Evolutionary conservation across 1,284 basidiomycete genomes (phyloP), one percentile per base, ranked within the genome.

Genomic region (Trichosporon sp.): DNA sequence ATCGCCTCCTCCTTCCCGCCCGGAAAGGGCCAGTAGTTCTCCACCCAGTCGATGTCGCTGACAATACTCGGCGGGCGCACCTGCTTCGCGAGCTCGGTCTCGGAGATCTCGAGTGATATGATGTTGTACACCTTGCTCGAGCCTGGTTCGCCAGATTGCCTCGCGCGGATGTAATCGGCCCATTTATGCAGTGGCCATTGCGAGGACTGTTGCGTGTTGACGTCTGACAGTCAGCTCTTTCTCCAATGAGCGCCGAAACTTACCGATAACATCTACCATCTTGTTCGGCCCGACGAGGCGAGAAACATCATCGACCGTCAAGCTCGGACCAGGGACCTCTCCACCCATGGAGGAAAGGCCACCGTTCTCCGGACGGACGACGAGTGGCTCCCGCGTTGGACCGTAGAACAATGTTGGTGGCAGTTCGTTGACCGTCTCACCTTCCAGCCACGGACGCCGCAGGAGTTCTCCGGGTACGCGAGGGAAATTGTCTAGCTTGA

Each of bases 1-100:
- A 68, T 70, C 4, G 66, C 69, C 37, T 68, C 71, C n/a, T 70
- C 69, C 71, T 78, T 79, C 0, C 75, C 78, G 10, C 68, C 73
- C 1, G 74, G 70, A 67, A 82, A 82, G 35, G 79, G 94, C 96
- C 96, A 99, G 81, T 91, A 93, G 76, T 91, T 93, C 79, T 97
- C 94, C 10, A 98, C 96, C 96, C 96, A 99, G 78, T 98, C 96
- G 73, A 97, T 83, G 71, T 98, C 93, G 72, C 92, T 88, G 21
- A 96, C 94, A 26, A 96, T 82, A 70, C 88, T 88, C 0, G 96
- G 96, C 6, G 95, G 93, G 6, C 90, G 84, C 31, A 99, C 90
- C 78, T 88, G 87, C 74, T 92, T 88, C 5, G 90, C 91, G 32
- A 96, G 86, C 43, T 88, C 85, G 1, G 92, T 93, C 1, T 90